These are phyloP conservation scores for Pseudozyma tsukubaensis DNA, from an alignment of 1,284 basidiomycete species.

Conservation along the genomic window DNA sequence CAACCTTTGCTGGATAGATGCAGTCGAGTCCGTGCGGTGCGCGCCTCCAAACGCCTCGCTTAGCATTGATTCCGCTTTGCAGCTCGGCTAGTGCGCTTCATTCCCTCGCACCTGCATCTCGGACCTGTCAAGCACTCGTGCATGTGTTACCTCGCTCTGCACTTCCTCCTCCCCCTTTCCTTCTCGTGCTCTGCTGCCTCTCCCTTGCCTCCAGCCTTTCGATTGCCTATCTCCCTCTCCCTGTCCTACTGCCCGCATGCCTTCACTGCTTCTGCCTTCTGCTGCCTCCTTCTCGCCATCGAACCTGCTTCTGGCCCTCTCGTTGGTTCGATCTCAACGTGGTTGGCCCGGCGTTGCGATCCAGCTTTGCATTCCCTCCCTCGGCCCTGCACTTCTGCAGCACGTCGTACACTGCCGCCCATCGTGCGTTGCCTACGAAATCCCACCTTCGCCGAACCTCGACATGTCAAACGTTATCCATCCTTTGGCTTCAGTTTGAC, in stretches of 20 bases:
- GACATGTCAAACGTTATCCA: constrained; percentile 6
- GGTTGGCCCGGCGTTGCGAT: constrained; percentile 28
- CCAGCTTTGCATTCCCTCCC: constrained; percentile 8
- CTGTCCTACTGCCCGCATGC: background rate
- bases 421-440: constrained; percentile 3
- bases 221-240: background rate
- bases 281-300: constrained; percentile 5
- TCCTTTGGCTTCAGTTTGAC: constrained; percentile 5
- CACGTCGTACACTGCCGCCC: constrained; percentile 1
- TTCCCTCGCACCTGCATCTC: constrained; percentile 52
- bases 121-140: constrained; percentile 54
- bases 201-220: constrained; percentile 13
- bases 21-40: background rate
- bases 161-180: constrained; percentile 7
- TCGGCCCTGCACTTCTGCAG: constrained; percentile 4
- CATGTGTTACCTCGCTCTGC: constrained; percentile 25
- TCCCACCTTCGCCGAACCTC: constrained; percentile 39
- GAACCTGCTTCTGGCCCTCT: constrained; percentile 1
- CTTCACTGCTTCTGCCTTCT: constrained; percentile 9
- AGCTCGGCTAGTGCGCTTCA: constrained; percentile 41
- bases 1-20: constrained; percentile 3
- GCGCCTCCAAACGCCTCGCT: constrained; percentile 3
- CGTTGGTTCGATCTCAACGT: constrained; percentile 4
- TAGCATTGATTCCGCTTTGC: constrained; percentile 20
- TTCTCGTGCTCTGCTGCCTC: constrained; percentile 10